phyloP scores from a whole-genome alignment of 2,329 filamentous ascomycete genomes.

The Monosporascus cannonballus region DNA sequence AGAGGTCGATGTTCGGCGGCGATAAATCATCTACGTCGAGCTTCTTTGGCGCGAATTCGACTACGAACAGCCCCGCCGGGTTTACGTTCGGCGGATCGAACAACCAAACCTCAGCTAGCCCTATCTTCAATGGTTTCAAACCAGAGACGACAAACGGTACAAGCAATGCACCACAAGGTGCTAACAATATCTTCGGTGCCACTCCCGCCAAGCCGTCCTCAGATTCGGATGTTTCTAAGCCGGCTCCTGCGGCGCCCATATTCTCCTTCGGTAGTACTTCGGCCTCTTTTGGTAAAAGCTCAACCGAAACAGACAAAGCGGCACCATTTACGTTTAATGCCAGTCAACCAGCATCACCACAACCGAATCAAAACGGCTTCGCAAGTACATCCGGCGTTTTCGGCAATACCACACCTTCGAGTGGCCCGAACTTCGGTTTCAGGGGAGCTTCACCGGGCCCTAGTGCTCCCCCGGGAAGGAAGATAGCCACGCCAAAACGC shows the following conservation, averaged over 20 bases:
- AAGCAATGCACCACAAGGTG: not conserved
- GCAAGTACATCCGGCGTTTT: slow-evolving; percentile 4
- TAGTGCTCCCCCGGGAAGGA: not conserved
- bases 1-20: slow-evolving; percentile 9
- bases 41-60: slow-evolving; percentile 17
- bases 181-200: slow-evolving; percentile 18
- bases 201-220: slow-evolving; percentile 27
- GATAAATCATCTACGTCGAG: slow-evolving; percentile 10
- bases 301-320: slow-evolving; percentile 2
- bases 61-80: slow-evolving; percentile 3
- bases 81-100: slow-evolving; percentile 33
- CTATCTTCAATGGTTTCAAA: slow-evolving; percentile 9
- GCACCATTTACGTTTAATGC: slow-evolving; percentile 6
- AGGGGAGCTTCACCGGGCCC: slow-evolving; percentile 8
- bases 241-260: slow-evolving; percentile 11
- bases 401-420: slow-evolving; percentile 1
- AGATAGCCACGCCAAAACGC: not conserved
- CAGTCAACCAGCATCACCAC: slow-evolving; percentile 1
- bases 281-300: slow-evolving; percentile 17
- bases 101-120: slow-evolving; percentile 8
- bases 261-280: slow-evolving; percentile 1
- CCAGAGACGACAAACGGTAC: slow-evolving; percentile 3
- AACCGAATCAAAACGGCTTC: slow-evolving; percentile 15
- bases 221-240: slow-evolving; percentile 37
- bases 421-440: slow-evolving; percentile 1